phyloP scores from a whole-genome alignment of 202 grass and related monocot genomes.

The Eragrostis tef region DNA sequence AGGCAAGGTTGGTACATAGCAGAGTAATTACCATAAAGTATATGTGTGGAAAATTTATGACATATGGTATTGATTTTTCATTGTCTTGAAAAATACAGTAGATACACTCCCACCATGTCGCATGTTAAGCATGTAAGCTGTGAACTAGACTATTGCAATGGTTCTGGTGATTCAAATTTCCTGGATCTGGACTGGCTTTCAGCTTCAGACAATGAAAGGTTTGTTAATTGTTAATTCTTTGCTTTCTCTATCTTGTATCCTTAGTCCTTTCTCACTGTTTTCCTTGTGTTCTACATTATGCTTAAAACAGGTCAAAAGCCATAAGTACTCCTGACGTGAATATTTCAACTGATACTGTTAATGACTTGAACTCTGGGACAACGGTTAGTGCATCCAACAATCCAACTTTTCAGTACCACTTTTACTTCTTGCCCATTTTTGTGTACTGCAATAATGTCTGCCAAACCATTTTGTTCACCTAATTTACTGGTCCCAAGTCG shows the following conservation, averaged over 20 bases:
- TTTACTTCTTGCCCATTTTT: not conserved
- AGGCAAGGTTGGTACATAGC: conserved; percentile 48
- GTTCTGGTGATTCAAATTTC: conserved; percentile 86
- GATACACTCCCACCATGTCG: conserved; percentile 52
- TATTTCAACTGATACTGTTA: conserved; percentile 45
- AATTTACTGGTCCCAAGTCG: not conserved
- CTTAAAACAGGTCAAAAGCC: conserved; percentile 52
- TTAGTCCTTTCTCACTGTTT: conserved; percentile 4
- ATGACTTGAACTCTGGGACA: conserved; percentile 31
- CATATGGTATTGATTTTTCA: conserved; percentile 30
- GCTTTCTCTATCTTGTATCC: conserved; percentile 28
- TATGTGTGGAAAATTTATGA: conserved; percentile 14
- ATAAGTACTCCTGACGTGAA: conserved; percentile 56
- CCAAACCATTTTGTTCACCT: not conserved
- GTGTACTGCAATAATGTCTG: not conserved
- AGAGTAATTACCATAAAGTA: not conserved
- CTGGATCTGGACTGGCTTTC: conserved; percentile 93
- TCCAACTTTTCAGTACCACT: not conserved
- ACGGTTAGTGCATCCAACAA: conserved; percentile 47
- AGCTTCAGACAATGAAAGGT: conserved; percentile 76
- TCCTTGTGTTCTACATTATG: conserved; percentile 32
- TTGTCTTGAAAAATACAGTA: conserved; percentile 45
- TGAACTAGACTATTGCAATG: conserved; percentile 55
- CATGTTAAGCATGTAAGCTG: conserved; percentile 46
- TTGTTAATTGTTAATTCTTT: conserved; percentile 19